Base-by-base conservation (phyloP, 2,329 filamentous ascomycete genomes). In the Stagonosporopsis vannaccii region DNA sequence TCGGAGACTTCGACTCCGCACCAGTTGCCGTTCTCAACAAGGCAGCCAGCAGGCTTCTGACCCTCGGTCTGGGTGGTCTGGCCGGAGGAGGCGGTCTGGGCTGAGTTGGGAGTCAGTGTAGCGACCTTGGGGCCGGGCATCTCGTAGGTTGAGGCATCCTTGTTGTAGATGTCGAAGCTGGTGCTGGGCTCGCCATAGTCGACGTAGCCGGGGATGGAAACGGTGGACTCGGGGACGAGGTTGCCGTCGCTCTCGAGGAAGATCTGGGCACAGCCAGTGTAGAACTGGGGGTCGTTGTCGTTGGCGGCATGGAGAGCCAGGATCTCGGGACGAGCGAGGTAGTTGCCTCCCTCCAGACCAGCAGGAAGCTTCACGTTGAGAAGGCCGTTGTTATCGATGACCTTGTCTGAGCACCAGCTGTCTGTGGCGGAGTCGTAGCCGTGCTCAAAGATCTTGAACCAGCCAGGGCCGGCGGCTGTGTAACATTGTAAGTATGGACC, bases 371-470 rank as follows among this genome's bases (percentile, higher is more conserved):
- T 77, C 55, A 90, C 81, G 4, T 84, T 86, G 12, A 92, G 77
- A 17, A 86, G 80, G 13, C 89, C 89, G 20, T 86, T 80, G 74
- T 86, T 86, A 50, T 77, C 80, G 56, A 88, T 88, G 56, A 92
- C 79, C 58, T 85, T 85, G 68, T 90, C 85, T 3, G 87, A 88
- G 75, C 90, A 91, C 88, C 89, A 92, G 70, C 85, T 78, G 25
- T 78, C 72, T 1, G 79, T 78, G 5, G 71, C 63, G 5, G 77
- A 71, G 65, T 90, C 81, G 75, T 89, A 90, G 41, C 87, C 88
- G 47, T 88, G 82, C 55, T 90, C 84, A 80, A 83, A 91, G 70
- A 92, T 84, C 81, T 92, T 92, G 82, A 92, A 90, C 90, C 90
- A 93, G 35, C 89, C 89, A 46, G 80, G 77, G 4, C 89, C 89